Conservation (phyloP, 257 asterid species). For the Solanum virginianum region DNA sequence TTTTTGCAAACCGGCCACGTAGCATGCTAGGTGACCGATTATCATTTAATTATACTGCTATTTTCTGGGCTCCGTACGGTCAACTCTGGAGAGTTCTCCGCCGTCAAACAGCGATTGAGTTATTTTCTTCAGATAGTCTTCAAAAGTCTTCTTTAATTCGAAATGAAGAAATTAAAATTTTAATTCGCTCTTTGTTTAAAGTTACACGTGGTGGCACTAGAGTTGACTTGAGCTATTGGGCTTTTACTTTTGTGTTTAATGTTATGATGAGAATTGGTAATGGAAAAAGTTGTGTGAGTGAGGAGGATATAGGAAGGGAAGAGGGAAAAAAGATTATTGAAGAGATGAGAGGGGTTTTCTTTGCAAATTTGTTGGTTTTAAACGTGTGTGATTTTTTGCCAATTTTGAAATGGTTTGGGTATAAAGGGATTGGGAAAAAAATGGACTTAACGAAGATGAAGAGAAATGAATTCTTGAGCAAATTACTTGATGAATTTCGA, state of each 20-base stretch:
- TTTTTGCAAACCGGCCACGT: constrained; percentile 41
- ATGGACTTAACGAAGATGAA: constrained; percentile 5
- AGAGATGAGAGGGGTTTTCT: constrained; percentile 11
- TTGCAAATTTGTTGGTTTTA: not conserved
- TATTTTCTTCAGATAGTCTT: constrained; percentile 27
- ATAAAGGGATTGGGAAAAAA: constrained; percentile 32
- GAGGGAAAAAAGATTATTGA: constrained; percentile 16
- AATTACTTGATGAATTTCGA: not conserved
- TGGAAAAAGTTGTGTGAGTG: constrained; percentile 24
- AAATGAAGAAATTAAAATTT: constrained; percentile 12
- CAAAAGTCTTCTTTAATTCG: constrained; percentile 19
- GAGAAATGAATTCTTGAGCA: constrained; percentile 27
- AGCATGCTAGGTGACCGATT: constrained; percentile 15
- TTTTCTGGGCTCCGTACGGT: constrained; percentile 24
- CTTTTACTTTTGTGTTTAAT: constrained; percentile 19
- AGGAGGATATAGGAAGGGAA: constrained; percentile 19
- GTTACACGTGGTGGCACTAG: not conserved
- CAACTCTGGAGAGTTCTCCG: constrained; percentile 37
- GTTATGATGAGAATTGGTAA: constrained; percentile 19
- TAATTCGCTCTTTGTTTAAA: constrained; percentile 7
- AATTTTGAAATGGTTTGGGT: constrained; percentile 42
- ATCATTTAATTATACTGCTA: constrained; percentile 19
- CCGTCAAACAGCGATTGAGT: constrained; percentile 12
- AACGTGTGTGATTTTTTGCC: constrained; percentile 47
- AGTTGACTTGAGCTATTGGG: constrained; percentile 24